Evolutionary conservation across 1,284 basidiomycete genomes (phyloP).

Genomic region (Amylostereum areolatum): DNA sequence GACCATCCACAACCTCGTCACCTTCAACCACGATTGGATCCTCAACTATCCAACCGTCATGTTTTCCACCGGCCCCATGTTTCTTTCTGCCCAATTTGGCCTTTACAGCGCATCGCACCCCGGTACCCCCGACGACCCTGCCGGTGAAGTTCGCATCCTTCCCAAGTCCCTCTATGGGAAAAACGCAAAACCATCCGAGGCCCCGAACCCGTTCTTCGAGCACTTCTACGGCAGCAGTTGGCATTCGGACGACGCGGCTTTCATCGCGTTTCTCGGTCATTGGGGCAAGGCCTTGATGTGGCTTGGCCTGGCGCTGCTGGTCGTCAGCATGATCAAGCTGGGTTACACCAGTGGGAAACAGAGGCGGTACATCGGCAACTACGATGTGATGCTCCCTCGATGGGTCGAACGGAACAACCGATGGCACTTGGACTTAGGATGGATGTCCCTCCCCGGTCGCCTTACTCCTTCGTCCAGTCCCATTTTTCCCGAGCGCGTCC

Average conservation of each 20-base stretch:
- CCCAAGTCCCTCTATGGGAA: constrained; percentile 96
- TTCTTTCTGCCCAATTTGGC: constrained; percentile 83
- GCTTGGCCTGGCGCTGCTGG: constrained; percentile 66
- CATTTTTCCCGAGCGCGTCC: constrained; percentile 41
- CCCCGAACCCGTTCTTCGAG: constrained; percentile 89
- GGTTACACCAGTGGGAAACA: constrained; percentile 41
- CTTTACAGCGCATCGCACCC: constrained; percentile 75
- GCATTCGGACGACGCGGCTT: constrained; percentile 92
- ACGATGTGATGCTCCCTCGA: constrained; percentile 71
- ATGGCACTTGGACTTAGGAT: constrained; percentile 66
- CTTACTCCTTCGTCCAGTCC: constrained; percentile 6
- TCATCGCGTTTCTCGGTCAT: constrained; percentile 83
- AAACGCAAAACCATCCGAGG: constrained; percentile 81
- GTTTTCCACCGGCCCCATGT: constrained; percentile 98
- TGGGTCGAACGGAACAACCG: constrained; percentile 61
- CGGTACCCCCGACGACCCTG: constrained; percentile 42
- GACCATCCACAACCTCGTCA: constrained; percentile 86
- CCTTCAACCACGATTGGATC: constrained; percentile 92
- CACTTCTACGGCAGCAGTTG: constrained; percentile 98
- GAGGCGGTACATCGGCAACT: constrained; percentile 59
- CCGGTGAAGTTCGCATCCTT: constrained; percentile 77
- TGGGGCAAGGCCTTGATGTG: constrained; percentile 88
- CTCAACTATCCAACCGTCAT: constrained; percentile 99
- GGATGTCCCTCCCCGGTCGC: constrained; percentile 39
- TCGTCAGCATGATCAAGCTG: constrained; percentile 64